These are phyloP conservation scores for Phyllosticta citribraziliensis DNA, from an alignment of 2,329 filamentous ascomycete species.

Conservation along the genomic window DNA sequence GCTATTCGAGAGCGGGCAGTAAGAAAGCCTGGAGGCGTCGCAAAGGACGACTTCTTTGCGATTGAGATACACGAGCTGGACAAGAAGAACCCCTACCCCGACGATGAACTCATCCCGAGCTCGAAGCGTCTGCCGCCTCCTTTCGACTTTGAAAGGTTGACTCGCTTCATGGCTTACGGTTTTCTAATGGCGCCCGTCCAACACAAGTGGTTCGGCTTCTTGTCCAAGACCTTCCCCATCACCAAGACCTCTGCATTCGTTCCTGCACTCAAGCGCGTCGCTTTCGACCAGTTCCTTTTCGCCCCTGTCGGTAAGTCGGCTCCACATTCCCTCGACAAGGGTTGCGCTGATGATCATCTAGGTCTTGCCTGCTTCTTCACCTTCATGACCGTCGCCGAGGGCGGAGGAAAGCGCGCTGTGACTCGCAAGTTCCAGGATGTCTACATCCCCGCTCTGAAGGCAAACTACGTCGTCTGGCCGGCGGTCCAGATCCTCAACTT, in stretches of 20 bases:
- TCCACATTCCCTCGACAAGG: neutral
- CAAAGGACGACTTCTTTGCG: slow-evolving; percentile 61
- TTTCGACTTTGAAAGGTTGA: slow-evolving; percentile 92
- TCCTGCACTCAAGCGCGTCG: slow-evolving; percentile 81
- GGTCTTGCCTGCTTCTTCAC: slow-evolving; percentile 83
- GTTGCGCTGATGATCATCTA: slow-evolving; percentile 18
- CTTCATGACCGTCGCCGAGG: slow-evolving; percentile 92
- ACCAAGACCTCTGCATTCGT: slow-evolving; percentile 63
- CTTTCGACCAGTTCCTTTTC: slow-evolving; percentile 87
- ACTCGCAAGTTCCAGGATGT: slow-evolving; percentile 82
- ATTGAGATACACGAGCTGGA: slow-evolving; percentile 87
- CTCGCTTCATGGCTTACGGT: slow-evolving; percentile 93
- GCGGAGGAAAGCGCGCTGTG: slow-evolving; percentile 72
- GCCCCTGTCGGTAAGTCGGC: slow-evolving; percentile 64
- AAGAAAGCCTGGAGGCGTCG: slow-evolving; percentile 50
- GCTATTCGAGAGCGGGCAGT: slow-evolving; percentile 61
- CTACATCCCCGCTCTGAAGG: slow-evolving; percentile 87
- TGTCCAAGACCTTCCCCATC: slow-evolving; percentile 74
- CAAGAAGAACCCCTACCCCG: slow-evolving; percentile 60
- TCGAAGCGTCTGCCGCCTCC: slow-evolving; percentile 58
- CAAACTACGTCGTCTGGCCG: slow-evolving; percentile 93
- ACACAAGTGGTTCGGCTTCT: slow-evolving; percentile 89
- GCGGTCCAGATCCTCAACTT: slow-evolving; percentile 96
- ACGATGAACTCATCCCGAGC: slow-evolving; percentile 57
- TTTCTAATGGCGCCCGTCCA: slow-evolving; percentile 94